phyloP scores from a whole-genome alignment of 2,329 filamentous ascomycete genomes.

The Ceratocystis albifundus region DNA sequence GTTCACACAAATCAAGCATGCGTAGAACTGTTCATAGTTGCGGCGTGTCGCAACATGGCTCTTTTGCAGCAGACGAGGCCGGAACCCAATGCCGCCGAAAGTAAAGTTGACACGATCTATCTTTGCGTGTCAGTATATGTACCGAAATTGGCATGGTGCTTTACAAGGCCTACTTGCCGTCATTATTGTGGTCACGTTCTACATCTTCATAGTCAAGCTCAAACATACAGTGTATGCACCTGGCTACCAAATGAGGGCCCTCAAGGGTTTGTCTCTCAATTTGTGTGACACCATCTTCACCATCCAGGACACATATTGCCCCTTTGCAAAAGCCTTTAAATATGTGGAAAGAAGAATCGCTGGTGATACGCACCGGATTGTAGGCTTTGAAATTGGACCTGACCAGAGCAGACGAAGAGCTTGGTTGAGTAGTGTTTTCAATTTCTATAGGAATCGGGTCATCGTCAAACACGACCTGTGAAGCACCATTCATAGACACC shows the following conservation, averaged over 20 bases:
- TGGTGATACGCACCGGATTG: conserved; percentile 17
- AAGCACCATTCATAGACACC: neutral
- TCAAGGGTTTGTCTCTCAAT: conserved; percentile 35
- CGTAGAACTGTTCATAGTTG: conserved; percentile 43
- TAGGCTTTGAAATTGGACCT: neutral
- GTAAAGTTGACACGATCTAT: conserved; percentile 39
- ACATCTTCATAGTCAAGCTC: conserved; percentile 44
- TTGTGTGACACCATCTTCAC: conserved; percentile 40
- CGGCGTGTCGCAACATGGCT: conserved; percentile 41
- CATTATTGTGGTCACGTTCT: conserved; percentile 41
- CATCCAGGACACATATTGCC: conserved; percentile 39
- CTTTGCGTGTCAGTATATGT: conserved; percentile 2
- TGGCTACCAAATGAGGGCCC: conserved; percentile 39
- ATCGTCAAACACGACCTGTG: conserved; percentile 25
- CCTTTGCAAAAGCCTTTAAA: conserved; percentile 46
- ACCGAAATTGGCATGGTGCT: neutral
- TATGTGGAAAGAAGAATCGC: conserved; percentile 40
- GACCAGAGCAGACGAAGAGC: neutral
- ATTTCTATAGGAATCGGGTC: conserved; percentile 32
- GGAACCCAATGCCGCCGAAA: conserved; percentile 38
- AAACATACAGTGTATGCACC: conserved; percentile 43
- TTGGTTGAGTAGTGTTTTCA: conserved; percentile 23
- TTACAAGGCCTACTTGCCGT: conserved; percentile 32
- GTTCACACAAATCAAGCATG: conserved; percentile 44
- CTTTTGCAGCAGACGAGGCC: conserved; percentile 46